Percentiles rank a stretch among this genome's conserved stretches.
Evolutionary conservation across 768 basidiomycete genomes (phyloP).

Genomic region (Xerocomellus amylosporus): DNA sequence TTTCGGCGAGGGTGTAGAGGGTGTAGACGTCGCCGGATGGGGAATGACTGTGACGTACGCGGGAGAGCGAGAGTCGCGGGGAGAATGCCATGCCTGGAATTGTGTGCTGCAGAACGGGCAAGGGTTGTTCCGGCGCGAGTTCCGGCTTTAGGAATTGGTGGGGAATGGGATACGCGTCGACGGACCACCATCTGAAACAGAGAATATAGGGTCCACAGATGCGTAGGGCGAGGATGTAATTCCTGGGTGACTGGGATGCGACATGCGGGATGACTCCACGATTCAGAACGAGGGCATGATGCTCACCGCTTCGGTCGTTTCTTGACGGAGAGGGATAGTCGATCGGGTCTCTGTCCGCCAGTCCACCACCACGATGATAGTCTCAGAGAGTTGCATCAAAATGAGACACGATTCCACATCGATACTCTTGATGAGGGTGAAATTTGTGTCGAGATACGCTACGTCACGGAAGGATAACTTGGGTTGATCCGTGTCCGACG

Average conservation of each 20-base stretch:
- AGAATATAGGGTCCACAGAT: conserved; percentile 50
- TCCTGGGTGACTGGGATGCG: conserved; percentile 23
- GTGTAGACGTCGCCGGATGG: conserved; percentile 35
- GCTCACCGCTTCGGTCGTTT: conserved; percentile 32
- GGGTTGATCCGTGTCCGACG: background rate
- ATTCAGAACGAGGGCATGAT: background rate
- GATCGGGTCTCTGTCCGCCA: conserved; percentile 30
- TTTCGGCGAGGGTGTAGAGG: conserved; percentile 39
- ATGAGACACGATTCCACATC: conserved; percentile 30
- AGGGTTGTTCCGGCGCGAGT: background rate
- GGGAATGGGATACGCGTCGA: conserved; percentile 40
- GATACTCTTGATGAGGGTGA: conserved; percentile 29
- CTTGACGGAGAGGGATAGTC: conserved; percentile 19
- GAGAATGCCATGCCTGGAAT: conserved; percentile 32
- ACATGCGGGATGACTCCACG: background rate
- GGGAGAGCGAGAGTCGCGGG: conserved; percentile 34
- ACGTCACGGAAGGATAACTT: background rate
- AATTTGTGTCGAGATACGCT: conserved; percentile 3
- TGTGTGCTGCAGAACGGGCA: conserved; percentile 17
- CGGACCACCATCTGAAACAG: conserved; percentile 45
- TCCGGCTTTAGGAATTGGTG: conserved; percentile 4
- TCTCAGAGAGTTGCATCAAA: conserved; percentile 28
- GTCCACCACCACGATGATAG: conserved; percentile 35
- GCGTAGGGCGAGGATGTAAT: conserved; percentile 38
- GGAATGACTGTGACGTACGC: conserved; percentile 31